Percentiles rank a stretch among this genome's conserved stretches.
Conservation (phyloP, 2,329 filamentous ascomycete genomes). For the Aspergillus ruber region DNA sequence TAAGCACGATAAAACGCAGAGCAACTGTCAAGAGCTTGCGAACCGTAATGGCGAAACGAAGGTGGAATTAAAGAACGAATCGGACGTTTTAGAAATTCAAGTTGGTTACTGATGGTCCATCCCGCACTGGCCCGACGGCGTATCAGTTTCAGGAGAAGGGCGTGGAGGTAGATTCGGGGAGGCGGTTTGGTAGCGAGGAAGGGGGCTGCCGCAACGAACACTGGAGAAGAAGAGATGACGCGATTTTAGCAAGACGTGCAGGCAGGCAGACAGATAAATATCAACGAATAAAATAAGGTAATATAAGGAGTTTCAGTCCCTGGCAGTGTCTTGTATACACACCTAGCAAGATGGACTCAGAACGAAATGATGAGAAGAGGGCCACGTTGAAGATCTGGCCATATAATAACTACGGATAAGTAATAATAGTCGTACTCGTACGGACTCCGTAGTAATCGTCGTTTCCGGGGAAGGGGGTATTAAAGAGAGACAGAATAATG, state of each 20-base stretch:
- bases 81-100: not conserved
- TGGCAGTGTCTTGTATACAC: not conserved
- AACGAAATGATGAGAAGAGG: constrained; percentile 4
- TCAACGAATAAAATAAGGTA: not conserved
- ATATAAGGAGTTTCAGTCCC: not conserved
- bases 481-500: constrained; percentile 3
- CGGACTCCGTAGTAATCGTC: not conserved
- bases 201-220: not conserved
- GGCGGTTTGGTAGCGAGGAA: not conserved
- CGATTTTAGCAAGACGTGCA: not conserved
- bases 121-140: not conserved
- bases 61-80: not conserved
- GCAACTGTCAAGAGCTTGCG: not conserved
- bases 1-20: not conserved
- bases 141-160: constrained; percentile 1
- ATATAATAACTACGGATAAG: too few species aligned
- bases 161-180: not conserved
- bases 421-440: not conserved
- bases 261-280: not conserved
- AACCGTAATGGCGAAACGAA: not conserved
- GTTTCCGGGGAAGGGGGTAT: constrained; percentile 1
- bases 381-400: constrained; percentile 14
- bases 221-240: not conserved
- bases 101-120: not conserved
- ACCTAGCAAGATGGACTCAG: not conserved